Evolutionary conservation across 306 rosid species (phyloP).

Genomic region (Sindora glabra): DNA sequence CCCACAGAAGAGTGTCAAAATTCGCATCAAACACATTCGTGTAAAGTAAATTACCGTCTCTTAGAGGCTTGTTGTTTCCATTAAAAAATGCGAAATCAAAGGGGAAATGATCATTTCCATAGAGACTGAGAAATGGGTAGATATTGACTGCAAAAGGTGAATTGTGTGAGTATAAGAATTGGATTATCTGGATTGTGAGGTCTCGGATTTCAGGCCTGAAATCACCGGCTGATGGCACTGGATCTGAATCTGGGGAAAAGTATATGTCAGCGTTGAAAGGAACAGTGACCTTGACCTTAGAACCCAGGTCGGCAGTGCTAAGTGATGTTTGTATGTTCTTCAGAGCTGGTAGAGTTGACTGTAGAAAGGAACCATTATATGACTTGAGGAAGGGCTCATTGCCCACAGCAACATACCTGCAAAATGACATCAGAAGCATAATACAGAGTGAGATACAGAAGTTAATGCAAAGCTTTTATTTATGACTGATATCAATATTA

Average conservation of each 20-base stretch:
- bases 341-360: conserved; percentile 64
- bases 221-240: conserved; percentile 84
- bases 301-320: conserved; percentile 49
- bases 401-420: conserved; percentile 90
- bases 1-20: conserved; percentile 62
- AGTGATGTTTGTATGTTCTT: conserved; percentile 72
- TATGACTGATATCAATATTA: not conserved
- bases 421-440: conserved; percentile 18
- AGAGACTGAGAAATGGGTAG: conserved; percentile 81
- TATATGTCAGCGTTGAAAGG: conserved; percentile 96
- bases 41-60: conserved; percentile 55
- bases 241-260: conserved; percentile 70
- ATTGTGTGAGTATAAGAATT: conserved; percentile 41
- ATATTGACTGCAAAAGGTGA: conserved; percentile 85
- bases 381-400: conserved; percentile 88
- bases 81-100: conserved; percentile 83
- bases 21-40: conserved; percentile 87
- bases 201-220: conserved; percentile 70
- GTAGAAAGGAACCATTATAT: conserved; percentile 63
- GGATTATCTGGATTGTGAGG: conserved; percentile 45
- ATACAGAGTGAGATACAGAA: not conserved
- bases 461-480: not conserved
- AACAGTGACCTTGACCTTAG: conserved; percentile 69
- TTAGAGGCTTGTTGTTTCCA: conserved; percentile 46
- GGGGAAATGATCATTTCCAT: conserved; percentile 67